phyloP scores from a whole-genome alignment of 2,329 filamentous ascomycete genomes.

The Paecilomyces fulvus region DNA sequence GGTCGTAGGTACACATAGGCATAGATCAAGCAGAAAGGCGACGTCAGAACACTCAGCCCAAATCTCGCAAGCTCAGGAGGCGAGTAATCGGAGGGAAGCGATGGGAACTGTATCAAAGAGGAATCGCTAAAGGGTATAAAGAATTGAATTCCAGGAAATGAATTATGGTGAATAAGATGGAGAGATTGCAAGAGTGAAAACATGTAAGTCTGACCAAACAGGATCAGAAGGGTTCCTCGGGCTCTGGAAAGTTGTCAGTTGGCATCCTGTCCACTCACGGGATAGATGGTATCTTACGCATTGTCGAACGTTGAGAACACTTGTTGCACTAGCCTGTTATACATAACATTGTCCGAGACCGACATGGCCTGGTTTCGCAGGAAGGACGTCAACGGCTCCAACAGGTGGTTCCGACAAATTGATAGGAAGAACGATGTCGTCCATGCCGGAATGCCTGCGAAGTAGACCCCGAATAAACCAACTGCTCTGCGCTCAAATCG shows the following conservation, averaged over 20 bases:
- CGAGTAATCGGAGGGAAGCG: slow-evolving; percentile 21
- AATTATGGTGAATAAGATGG: slow-evolving; percentile 27
- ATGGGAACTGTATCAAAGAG: slow-evolving; percentile 26
- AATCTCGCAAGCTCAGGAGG: slow-evolving; percentile 17
- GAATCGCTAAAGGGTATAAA: slow-evolving; percentile 29
- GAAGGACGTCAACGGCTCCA: slow-evolving; percentile 24
- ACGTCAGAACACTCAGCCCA: slow-evolving; percentile 18
- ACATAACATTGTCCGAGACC: slow-evolving; percentile 14
- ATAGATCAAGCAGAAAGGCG: slow-evolving; percentile 28
- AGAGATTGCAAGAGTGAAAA: slow-evolving; percentile 36
- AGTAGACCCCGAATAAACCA: slow-evolving; percentile 30
- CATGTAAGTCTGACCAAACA: slow-evolving; percentile 35
- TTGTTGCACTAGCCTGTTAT: slow-evolving; percentile 17
- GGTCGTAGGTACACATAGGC: slow-evolving; percentile 29
- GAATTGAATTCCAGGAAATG: slow-evolving; percentile 21
- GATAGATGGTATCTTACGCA: slow-evolving; percentile 15
- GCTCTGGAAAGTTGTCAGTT: slow-evolving; percentile 18
- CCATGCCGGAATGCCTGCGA: slow-evolving; percentile 34
- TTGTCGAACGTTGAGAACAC: slow-evolving; percentile 20
- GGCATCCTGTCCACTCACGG: slow-evolving; percentile 4
- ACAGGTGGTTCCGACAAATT: slow-evolving; percentile 29
- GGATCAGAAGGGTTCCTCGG: slow-evolving; percentile 24
- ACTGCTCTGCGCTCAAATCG: slow-evolving; percentile 24
- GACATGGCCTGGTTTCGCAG: slow-evolving; percentile 19
- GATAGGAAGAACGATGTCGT: slow-evolving; percentile 27